Conservation (phyloP, 805 yeast species). For the Metschnikowia gelsemii region DNA sequence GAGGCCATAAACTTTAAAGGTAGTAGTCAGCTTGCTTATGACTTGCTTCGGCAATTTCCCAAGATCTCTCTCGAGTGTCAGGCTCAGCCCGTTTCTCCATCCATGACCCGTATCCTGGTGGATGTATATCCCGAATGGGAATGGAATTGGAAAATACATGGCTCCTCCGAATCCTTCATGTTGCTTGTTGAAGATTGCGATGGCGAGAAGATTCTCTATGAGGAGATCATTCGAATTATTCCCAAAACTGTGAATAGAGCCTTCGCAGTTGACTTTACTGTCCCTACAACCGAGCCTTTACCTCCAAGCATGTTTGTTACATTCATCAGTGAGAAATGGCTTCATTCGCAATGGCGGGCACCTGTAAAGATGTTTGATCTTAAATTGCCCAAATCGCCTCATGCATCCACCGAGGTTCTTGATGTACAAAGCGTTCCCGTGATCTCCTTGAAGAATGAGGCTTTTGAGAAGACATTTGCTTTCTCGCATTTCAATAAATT, state of each 20-base stretch:
- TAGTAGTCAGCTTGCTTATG: constrained; percentile 57
- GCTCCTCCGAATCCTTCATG: constrained; percentile 61
- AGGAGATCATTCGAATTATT: constrained; percentile 53
- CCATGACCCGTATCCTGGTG: constrained; percentile 62
- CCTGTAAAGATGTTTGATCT: constrained; percentile 58
- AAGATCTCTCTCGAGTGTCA: constrained; percentile 54
- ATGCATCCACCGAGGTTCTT: constrained; percentile 59
- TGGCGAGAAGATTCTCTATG: constrained; percentile 69
- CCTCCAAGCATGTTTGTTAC: constrained; percentile 74
- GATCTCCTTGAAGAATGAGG: constrained; percentile 47
- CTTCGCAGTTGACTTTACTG: constrained; percentile 61
- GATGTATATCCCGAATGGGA: constrained; percentile 71
- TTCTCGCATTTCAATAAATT: constrained; percentile 63
- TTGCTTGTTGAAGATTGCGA: constrained; percentile 79
- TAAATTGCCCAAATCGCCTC: constrained; percentile 60
- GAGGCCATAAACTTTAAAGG: constrained; percentile 75
- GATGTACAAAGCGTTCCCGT: constrained; percentile 52
- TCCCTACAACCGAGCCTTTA: constrained; percentile 41
- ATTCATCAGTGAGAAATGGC: constrained; percentile 80
- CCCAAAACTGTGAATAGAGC: constrained; percentile 51
- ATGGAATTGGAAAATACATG: constrained; percentile 72
- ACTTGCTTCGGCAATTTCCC: constrained; percentile 72
- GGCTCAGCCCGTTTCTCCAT: constrained; percentile 76
- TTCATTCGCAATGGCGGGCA: constrained; percentile 63
- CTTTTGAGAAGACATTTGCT: constrained; percentile 45